Base-by-base conservation (phyloP, 176 grass and related monocot genomes). In the Avena eriantha region DNA sequence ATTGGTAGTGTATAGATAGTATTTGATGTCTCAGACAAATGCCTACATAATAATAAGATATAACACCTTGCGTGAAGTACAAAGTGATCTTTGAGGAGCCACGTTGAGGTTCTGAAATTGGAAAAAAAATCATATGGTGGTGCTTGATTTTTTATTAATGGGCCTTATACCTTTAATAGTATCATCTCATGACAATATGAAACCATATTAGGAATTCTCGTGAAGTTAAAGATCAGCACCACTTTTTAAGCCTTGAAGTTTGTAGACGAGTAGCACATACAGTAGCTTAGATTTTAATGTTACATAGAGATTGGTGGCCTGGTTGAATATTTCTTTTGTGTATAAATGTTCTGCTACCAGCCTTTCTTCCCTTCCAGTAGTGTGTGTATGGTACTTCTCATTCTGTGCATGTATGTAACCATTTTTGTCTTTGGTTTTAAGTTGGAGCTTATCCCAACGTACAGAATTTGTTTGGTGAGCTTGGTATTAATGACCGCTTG, bases 391-490 rank as follows among this genome's bases (percentile, higher is more conserved):
- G 71, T 51, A 66, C 10, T 71, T 74, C 31, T 74, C 51, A 66
- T 87, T 64, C n/a, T 84, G 24, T 60, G 58, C 57, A 60, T 69
- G 51, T 88, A 85, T 85, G 82, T 88, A 88, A 90, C 83, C 77
- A 86, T 88, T 55, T 12, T 78, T 49, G 63, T 35, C 53, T 90
- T 85, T 83, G 4, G 14, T 34, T 92, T 85, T 86, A 80, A 98
- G 97, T 98, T 94, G 97, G 97, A 86, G 97, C 97, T 82, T 98
- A 98, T 93, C 92, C 97, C 86, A 98, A 98, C 89, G 63, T 98
- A 51, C 93, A 96, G 85, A 98, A 96, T 90, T 93, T 98, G 76
- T 96, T 98, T 93, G 90, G 84, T 4, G 96, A 98, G 85, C 93
- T 98, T 88, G 94, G 94, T 77, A 98, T 98, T 80, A 92, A 90